Percentiles rank a stretch among this genome's conserved stretches.
Evolutionary conservation across 1,284 basidiomycete species (phyloP).

Genomic region (Inonotus hispidus): DNA sequence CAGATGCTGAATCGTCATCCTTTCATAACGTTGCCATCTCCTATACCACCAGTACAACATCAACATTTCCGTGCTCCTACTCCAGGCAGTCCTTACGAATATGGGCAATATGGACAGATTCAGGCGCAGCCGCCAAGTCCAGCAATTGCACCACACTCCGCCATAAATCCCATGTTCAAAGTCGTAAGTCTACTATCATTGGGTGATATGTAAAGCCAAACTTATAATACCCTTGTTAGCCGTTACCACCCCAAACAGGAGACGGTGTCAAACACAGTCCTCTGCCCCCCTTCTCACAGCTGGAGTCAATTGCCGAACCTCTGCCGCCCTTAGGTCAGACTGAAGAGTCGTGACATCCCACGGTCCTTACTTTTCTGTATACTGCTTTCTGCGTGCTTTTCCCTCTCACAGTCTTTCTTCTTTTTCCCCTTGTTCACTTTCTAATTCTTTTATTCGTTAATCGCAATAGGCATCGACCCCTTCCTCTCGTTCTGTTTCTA

Average conservation of each 20-base stretch:
- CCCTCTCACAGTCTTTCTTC: constrained; percentile 24
- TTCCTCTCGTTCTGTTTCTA: constrained; percentile 13
- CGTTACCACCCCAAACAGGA: constrained; percentile 24
- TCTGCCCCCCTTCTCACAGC: constrained; percentile 69
- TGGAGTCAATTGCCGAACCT: constrained; percentile 76
- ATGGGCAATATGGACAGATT: constrained; percentile 22
- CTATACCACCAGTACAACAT: constrained; percentile 46
- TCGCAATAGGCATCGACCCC: constrained; percentile 21
- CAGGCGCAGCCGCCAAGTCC: constrained; percentile 33
- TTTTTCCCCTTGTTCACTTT: constrained; percentile 20
- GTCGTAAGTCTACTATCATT: constrained; percentile 59
- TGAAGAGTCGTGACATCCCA: constrained; percentile 22
- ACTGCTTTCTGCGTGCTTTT: constrained; percentile 22
- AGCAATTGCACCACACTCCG: constrained; percentile 36
- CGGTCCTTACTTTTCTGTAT: constrained; percentile 21
- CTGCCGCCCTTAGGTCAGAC: constrained; percentile 46
- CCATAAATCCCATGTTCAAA: constrained; percentile 87
- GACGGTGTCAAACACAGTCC: constrained; percentile 37
- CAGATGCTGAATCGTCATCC: constrained; percentile 28
- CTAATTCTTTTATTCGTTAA: constrained; percentile 26
- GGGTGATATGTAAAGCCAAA: constrained; percentile 39
- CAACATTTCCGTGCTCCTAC: constrained; percentile 39
- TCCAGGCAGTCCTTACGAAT: constrained; percentile 28
- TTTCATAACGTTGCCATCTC: constrained; percentile 35
- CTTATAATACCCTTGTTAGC: constrained; percentile 29